Base-by-base conservation (phyloP, 345 rosid species). In the Ceriops decandra region DNA sequence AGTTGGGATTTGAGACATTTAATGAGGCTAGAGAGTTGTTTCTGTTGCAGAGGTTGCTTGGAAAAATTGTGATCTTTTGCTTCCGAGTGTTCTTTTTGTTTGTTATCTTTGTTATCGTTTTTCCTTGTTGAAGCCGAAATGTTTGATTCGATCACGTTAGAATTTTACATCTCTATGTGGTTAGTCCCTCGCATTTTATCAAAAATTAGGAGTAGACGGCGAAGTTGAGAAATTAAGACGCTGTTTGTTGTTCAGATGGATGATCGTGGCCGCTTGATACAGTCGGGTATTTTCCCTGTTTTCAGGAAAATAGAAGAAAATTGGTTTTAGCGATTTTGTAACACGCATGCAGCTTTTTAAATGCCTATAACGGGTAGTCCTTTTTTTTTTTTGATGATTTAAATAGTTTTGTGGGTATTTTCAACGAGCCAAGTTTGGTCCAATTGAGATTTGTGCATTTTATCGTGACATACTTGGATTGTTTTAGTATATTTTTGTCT, bases 51-150 rank as follows among this genome's bases (percentile, higher is more conserved):
- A 62, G n/a, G 58, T 53, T 56, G 21, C 52, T 59, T 42, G 42
- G 33, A 32, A 49, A 65, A 71, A 52, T 8, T 62, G 9, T 68
- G 71, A 70, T 78, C 57, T 68, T 70, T 70, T 58, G 28, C 57
- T 68, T 9, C 49, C 5, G 19, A 13, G 49, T 42, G 19, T 21
- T 22, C 10, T 54, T 54, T 54, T 54, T 26, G 0, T 22, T 42
- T 42, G 49, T 42, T 42, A 42, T 42, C 19, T 13, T 42, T 42
- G 16, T 42, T 42, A 42, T 13, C 49, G 36, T 38, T 56, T 19
- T 7, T 42, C 49, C 13, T 54, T 56, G 56, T 19, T 38, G 17
- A 42, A 42, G 49, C 19, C 27, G 7, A 24, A 26, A 26, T 63
- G 21, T 46, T 19, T 8, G 46, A 28, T 28, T 63, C 7, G 13